Conservation (phyloP, 2,329 filamentous ascomycete species). For the Pseudogymnoascus sp. region DNA sequence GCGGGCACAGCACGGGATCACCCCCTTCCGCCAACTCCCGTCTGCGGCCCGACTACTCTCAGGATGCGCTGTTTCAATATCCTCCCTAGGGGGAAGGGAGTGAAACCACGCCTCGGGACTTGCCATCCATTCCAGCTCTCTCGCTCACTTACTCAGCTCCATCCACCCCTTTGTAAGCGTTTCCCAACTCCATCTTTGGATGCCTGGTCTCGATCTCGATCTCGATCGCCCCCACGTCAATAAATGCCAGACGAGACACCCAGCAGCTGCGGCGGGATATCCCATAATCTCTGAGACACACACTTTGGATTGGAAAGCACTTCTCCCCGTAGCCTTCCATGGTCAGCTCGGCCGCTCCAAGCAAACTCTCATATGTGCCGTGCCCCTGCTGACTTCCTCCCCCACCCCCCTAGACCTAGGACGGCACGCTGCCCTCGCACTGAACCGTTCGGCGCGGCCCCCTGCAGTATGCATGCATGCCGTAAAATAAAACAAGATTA, state of each 20-base stretch:
- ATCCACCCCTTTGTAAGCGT: not conserved
- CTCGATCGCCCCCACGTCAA: not conserved
- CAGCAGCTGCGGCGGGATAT: not conserved
- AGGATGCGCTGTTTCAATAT: not conserved
- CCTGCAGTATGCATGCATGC: not conserved
- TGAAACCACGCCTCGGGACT: not conserved
- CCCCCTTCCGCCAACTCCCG: not conserved
- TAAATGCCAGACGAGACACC: not conserved
- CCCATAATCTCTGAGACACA: not conserved
- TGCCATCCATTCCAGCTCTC: not conserved
- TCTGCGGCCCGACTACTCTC: not conserved
- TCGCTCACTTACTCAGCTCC: not conserved
- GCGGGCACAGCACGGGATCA: not conserved
- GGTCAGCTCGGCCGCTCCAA: not conserved
- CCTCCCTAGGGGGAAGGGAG: not conserved
- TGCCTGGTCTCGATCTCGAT: not conserved
- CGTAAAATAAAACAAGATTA: not conserved
- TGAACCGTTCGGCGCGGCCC: not conserved
- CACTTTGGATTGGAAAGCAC: not conserved
- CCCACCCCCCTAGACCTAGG: not conserved
- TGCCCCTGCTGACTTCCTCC: not conserved
- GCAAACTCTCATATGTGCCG: not conserved
- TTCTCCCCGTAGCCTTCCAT: not conserved
- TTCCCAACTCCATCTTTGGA: not conserved
- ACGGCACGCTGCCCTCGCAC: not conserved